These are phyloP conservation scores for Xylariaceae sp. DNA, from an alignment of 2,329 filamentous ascomycete genomes.

Conservation along the genomic window DNA sequence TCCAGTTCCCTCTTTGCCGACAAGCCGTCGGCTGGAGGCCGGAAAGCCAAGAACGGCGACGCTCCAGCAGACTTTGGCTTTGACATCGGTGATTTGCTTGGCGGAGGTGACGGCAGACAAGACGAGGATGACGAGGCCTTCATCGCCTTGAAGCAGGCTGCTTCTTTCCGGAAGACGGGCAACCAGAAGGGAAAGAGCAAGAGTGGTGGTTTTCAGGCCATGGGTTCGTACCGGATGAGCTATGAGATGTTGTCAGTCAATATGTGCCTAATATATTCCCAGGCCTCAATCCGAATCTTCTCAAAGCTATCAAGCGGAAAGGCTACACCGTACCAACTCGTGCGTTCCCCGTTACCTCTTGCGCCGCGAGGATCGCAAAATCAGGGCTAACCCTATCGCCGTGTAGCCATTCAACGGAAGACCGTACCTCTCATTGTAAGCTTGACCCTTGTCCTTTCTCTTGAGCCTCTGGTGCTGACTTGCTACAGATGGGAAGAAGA, in stretches of 20 bases:
- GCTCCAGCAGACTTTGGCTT: conserved; percentile 38
- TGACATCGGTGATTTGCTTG: conserved; percentile 55
- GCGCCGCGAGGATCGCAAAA: no score
- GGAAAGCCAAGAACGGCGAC: conserved; percentile 28
- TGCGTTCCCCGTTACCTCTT: no score
- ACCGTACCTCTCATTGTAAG: conserved; percentile 74
- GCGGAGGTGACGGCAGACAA: conserved; percentile 41
- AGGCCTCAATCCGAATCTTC: conserved; percentile 71
- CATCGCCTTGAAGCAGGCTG: conserved; percentile 80
- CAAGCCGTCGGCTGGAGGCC: conserved; percentile 32
- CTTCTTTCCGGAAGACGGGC: conserved; percentile 76
- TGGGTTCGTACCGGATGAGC: no score
- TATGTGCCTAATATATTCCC: no score
- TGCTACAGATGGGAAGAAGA: conserved; percentile 56
- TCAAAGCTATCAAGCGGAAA: conserved; percentile 88
- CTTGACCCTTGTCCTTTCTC: background rate
- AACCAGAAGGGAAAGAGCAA: conserved; percentile 92
- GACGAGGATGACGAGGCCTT: conserved; percentile 76
- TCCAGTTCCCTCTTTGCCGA: conserved; percentile 66
- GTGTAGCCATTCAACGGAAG: conserved; percentile 80
- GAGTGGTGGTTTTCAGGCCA: conserved; percentile 91
- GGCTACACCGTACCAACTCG: conserved; percentile 75
- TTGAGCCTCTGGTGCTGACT: background rate
- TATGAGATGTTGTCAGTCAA: no score
- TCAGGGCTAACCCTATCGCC: background rate